These are phyloP conservation scores for Cladosporium velox DNA, from an alignment of 2,329 filamentous ascomycete genomes.

Conservation along the genomic window DNA sequence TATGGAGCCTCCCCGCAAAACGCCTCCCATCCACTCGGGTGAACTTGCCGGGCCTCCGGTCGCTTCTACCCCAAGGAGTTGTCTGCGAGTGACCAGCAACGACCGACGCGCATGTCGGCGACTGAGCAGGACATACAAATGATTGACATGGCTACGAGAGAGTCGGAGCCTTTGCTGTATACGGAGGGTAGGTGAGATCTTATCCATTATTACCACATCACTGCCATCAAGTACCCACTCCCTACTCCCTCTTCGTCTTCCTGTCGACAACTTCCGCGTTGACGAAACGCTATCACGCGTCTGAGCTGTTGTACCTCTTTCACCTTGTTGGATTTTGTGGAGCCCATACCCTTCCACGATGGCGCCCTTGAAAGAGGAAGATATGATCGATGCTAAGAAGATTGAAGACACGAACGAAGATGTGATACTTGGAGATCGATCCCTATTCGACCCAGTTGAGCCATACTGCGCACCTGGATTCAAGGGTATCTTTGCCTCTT, in stretches of 20 bases:
- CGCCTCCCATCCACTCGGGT: neutral
- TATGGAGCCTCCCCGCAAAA: neutral
- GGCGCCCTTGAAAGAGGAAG: constrained; percentile 12
- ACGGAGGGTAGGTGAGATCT: constrained; percentile 18
- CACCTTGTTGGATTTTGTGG: too few species aligned
- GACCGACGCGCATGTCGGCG: constrained; percentile 19
- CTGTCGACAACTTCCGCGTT: neutral
- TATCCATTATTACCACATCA: neutral
- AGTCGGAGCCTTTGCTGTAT: constrained; percentile 16
- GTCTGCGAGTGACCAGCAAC: constrained; percentile 17
- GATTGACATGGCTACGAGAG: constrained; percentile 17
- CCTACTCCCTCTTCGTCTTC: neutral
- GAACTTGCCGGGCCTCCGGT: constrained; percentile 9
- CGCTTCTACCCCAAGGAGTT: constrained; percentile 13
- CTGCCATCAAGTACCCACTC: neutral
- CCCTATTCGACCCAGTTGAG: constrained; percentile 9
- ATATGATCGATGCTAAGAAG: constrained; percentile 19
- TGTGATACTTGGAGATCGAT: neutral
- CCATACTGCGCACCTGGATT: constrained; percentile 37
- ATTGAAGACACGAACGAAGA: constrained; percentile 17
- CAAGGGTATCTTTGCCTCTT: constrained; percentile 44
- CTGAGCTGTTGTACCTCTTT: neutral
- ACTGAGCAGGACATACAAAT: constrained; percentile 20
- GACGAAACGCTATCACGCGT: neutral
- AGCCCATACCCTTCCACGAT: neutral